A percentile compares a stretch with the other conserved stretches of the same genome.
Conservation (phyloP, 139 green algal genomes). For the Tetraselmis chui region DNA sequence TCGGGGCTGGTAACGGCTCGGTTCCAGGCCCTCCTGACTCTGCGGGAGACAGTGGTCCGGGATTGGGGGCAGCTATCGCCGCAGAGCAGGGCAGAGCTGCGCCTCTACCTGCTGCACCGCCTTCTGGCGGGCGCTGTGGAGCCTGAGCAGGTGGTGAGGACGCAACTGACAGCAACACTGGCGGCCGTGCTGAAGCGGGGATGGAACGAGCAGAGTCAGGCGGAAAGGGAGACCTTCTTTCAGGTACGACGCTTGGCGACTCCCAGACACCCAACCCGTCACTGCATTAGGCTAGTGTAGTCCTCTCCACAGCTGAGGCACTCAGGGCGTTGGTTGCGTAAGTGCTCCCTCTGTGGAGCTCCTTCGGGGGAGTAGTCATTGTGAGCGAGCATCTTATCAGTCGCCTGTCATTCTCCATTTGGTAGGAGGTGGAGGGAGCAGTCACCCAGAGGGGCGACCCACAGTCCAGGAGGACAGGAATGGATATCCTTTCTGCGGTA, state of each 20-base stretch:
- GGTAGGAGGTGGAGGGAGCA: conserved; percentile 11
- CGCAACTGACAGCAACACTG: conserved; percentile 27
- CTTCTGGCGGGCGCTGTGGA: conserved; percentile 21
- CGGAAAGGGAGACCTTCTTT: conserved; percentile 35
- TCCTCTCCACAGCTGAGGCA: too few species aligned
- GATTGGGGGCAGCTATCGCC: conserved; percentile 38
- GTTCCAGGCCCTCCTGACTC: conserved; percentile 49
- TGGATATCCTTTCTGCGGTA: conserved; percentile 13
- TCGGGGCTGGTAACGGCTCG: conserved; percentile 5
- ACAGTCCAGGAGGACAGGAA: conserved; percentile 1
- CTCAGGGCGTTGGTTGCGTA: too few species aligned
- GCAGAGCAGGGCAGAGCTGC: conserved; percentile 17
- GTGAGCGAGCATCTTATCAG: too few species aligned
- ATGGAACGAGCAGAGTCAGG: conserved; percentile 40
- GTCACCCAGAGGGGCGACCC: conserved; percentile 6
- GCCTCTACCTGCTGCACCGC: conserved; percentile 46
- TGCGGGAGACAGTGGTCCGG: conserved; percentile 49
- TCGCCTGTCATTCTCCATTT: too few species aligned
- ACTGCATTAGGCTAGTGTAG: background rate
- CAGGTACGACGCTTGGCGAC: conserved; percentile 9
- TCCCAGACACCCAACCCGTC: background rate
- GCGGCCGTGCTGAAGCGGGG: conserved; percentile 66
- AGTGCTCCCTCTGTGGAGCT: too few species aligned
- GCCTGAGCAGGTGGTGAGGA: conserved; percentile 15
- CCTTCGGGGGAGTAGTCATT: too few species aligned